Evolutionary conservation across 495 filamentous ascomycete species (phyloP).

Genomic region (Aeminium ludgeri): DNA sequence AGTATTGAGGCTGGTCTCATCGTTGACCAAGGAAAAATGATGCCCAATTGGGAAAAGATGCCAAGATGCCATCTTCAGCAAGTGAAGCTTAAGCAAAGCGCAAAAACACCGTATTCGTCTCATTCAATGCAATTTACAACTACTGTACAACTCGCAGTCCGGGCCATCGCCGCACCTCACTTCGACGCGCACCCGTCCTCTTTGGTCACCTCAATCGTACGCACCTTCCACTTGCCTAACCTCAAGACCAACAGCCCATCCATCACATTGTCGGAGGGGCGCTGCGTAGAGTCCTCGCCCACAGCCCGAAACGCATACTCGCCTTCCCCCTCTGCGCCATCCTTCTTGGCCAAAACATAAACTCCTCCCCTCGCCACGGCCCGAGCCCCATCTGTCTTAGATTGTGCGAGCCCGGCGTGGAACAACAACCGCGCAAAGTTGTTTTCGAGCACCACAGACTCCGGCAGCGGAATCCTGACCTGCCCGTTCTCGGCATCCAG

Average conservation of each 20-base stretch:
- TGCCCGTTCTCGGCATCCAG: slow-evolving; percentile 19
- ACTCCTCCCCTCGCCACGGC: slow-evolving; percentile 11
- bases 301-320: background rate
- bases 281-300: slow-evolving; percentile 1
- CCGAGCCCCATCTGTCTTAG: slow-evolving; percentile 9
- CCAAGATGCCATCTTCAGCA: no score
- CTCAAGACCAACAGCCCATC: slow-evolving; percentile 51
- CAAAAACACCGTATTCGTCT: no score
- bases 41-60: no score
- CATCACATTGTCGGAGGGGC: slow-evolving; percentile 43
- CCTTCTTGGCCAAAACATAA: slow-evolving; percentile 9
- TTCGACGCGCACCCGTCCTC: no score
- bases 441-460: background rate
- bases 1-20: no score
- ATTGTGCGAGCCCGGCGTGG: slow-evolving; percentile 10
- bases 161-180: no score
- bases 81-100: no score
- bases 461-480: background rate
- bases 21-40: no score
- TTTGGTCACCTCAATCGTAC: slow-evolving; percentile 50
- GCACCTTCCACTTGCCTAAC: slow-evolving; percentile 65
- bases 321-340: background rate
- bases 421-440: slow-evolving; percentile 9
- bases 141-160: no score
- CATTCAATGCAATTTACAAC: no score